Percentiles rank a stretch among this genome's conserved stretches.
These are phyloP conservation scores for Yamadazyma dushanensis DNA, from an alignment of 1,139 yeast species.

Conservation along the genomic window DNA sequence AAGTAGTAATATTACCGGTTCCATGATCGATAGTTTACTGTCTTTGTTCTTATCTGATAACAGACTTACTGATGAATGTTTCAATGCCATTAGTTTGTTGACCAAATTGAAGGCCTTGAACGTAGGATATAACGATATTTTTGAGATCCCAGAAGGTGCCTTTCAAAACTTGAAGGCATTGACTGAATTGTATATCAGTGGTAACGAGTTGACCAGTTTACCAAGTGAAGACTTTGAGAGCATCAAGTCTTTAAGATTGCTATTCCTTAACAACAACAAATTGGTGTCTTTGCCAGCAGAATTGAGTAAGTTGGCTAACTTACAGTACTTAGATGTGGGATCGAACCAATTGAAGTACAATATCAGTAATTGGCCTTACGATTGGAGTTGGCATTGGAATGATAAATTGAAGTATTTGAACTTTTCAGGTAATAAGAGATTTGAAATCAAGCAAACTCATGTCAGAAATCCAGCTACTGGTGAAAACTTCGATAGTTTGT, in stretches of 20 bases:
- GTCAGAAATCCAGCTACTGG: slow-evolving; percentile 45
- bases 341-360: slow-evolving; percentile 89
- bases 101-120: slow-evolving; percentile 64
- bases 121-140: slow-evolving; percentile 77
- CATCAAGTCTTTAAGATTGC: slow-evolving; percentile 55
- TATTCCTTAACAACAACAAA: slow-evolving; percentile 81
- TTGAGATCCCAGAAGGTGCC: slow-evolving; percentile 79
- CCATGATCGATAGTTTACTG: slow-evolving; percentile 54
- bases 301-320: slow-evolving; percentile 62
- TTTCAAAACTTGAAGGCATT: slow-evolving; percentile 57
- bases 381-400: slow-evolving; percentile 97
- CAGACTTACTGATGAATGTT: slow-evolving; percentile 74
- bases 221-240: slow-evolving; percentile 84
- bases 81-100: slow-evolving; percentile 66
- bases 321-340: slow-evolving; percentile 84
- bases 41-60: slow-evolving; percentile 77
- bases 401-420: slow-evolving; percentile 74
- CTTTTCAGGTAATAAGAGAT: slow-evolving; percentile 87
- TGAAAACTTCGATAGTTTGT: slow-evolving; percentile 71
- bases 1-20: slow-evolving; percentile 16
- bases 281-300: slow-evolving; percentile 90
- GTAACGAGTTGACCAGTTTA: slow-evolving; percentile 74
- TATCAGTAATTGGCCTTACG: slow-evolving; percentile 91
- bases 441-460: slow-evolving; percentile 76
- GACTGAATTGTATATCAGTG: slow-evolving; percentile 75